A percentile compares a stretch with the other conserved stretches of the same genome.
These are phyloP conservation scores for Xerocomellus amylosporus DNA, from an alignment of 768 basidiomycete genomes.

Conservation along the genomic window DNA sequence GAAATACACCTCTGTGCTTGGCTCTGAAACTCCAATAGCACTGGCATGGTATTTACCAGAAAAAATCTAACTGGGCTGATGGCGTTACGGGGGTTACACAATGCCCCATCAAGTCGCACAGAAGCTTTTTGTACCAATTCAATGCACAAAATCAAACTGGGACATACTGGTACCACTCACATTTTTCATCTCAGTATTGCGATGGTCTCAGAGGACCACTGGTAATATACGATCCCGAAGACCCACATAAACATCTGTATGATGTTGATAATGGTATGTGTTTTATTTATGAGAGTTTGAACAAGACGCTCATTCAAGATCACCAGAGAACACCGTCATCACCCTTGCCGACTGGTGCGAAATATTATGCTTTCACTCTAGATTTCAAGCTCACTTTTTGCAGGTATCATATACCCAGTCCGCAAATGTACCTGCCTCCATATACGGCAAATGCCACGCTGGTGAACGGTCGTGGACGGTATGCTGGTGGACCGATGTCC, in stretches of 20 bases:
- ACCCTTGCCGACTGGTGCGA: constrained; percentile 35
- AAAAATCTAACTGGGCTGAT: constrained; percentile 43
- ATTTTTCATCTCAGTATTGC: constrained; percentile 40
- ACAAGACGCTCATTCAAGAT: background rate
- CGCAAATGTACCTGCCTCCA: constrained; percentile 4
- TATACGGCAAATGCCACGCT: constrained; percentile 30
- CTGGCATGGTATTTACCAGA: constrained; percentile 53
- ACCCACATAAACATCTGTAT: constrained; percentile 38
- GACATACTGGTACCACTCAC: constrained; percentile 37
- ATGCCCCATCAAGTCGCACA: constrained; percentile 26
- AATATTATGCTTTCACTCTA: constrained; percentile 20
- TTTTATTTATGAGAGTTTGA: background rate
- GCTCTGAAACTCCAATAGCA: constrained; percentile 35
- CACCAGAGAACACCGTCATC: constrained; percentile 39
- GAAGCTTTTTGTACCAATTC: constrained; percentile 23
- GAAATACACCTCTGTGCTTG: background rate
- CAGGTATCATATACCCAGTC: constrained; percentile 19
- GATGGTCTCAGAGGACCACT: constrained; percentile 29
- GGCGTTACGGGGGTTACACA: constrained; percentile 41
- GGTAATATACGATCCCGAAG: constrained; percentile 42
- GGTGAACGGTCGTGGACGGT: constrained; percentile 41
- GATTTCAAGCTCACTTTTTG: constrained; percentile 15
- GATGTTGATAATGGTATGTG: constrained; percentile 43
- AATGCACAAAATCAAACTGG: constrained; percentile 23
- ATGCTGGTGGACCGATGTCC: constrained; percentile 20